Evolutionary conservation across 106 monocot species (phyloP), one percentile per base, ranked within the genome.

Genomic region (Platanthera zijinensis): DNA sequence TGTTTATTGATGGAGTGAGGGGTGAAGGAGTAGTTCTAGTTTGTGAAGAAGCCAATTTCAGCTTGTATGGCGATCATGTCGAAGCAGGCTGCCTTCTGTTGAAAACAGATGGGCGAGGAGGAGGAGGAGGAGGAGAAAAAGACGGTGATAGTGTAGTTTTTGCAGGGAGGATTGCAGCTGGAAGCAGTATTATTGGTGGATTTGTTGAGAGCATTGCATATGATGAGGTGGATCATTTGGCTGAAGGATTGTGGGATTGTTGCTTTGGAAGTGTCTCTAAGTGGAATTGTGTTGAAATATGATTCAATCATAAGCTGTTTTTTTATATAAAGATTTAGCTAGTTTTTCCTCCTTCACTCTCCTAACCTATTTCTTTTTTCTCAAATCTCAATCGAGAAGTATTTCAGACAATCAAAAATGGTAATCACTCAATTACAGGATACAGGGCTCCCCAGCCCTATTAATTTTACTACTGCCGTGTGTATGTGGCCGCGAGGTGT

Each of bases 261-360:
- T 89, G 86, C 66, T 86, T 89, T 73, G 89, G 86, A 10, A 82
- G 48, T 59, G 82, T 57, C 68, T 89, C 86, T 21, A 89, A 14
- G 50, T 89, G 86, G 86, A 57, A 82, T 32, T 32, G 2, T 32
- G 32, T 32, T 32, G 32, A 32, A 32, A 32, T 32, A 1, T 32
- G 32, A 32, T 32, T 32, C n/a, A n/a, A n/a, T n/a, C n/a, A n/a
- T n/a, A n/a, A n/a, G n/a, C n/a, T n/a, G n/a, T n/a, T n/a, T n/a
- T n/a, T n/a, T n/a, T n/a, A n/a, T n/a, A n/a, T n/a, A n/a, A n/a
- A n/a, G n/a, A n/a, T n/a, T n/a, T n/a, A n/a, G n/a, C n/a, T n/a
- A n/a, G n/a, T n/a, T n/a, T n/a, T n/a, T n/a, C n/a, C n/a, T n/a
- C n/a, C n/a, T n/a, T n/a, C n/a, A n/a, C n/a, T n/a, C n/a, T n/a